Conservation (phyloP, 768 basidiomycete species). For the Trametopsis cervina region DNA sequence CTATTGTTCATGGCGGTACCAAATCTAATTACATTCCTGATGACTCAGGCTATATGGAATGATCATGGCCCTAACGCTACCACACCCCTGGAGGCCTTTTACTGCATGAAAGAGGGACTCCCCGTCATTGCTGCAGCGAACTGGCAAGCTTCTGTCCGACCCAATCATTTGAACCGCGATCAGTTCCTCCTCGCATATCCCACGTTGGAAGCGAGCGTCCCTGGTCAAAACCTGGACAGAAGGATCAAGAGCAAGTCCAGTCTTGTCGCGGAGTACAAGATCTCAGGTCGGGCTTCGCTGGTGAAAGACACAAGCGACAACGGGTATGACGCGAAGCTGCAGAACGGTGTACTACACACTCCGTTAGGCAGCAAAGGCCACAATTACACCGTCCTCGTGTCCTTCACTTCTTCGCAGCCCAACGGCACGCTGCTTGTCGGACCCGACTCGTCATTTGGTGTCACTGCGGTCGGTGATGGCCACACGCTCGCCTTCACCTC, state of each 20-base stretch:
- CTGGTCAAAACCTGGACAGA: conserved; percentile 21
- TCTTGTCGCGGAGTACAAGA: conserved; percentile 15
- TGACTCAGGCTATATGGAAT: conserved; percentile 22
- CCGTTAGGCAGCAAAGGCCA: conserved; percentile 20
- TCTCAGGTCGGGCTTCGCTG: not conserved
- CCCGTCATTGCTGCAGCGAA: conserved; percentile 18
- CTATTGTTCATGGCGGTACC: not conserved
- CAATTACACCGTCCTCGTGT: conserved; percentile 19
- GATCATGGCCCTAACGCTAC: conserved; percentile 24
- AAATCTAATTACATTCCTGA: not conserved
- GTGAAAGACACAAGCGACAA: conserved; percentile 18
- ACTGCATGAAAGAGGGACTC: conserved; percentile 19
- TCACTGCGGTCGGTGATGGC: conserved; percentile 7
- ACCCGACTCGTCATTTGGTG: conserved; percentile 15
- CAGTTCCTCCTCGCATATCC: conserved; percentile 18
- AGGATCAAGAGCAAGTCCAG: conserved; percentile 13
- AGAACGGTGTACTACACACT: conserved; percentile 13
- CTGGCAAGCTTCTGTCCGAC: conserved; percentile 21
- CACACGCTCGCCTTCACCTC: conserved; percentile 20
- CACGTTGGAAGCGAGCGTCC: conserved; percentile 14
- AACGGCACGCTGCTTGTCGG: conserved; percentile 14
- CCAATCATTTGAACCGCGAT: conserved; percentile 18
- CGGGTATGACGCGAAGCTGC: conserved; percentile 15
- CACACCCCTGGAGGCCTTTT: conserved; percentile 21
- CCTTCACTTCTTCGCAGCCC: conserved; percentile 2